phyloP scores from a whole-genome alignment of 768 basidiomycete genomes.

The Boletellus emodensis region DNA sequence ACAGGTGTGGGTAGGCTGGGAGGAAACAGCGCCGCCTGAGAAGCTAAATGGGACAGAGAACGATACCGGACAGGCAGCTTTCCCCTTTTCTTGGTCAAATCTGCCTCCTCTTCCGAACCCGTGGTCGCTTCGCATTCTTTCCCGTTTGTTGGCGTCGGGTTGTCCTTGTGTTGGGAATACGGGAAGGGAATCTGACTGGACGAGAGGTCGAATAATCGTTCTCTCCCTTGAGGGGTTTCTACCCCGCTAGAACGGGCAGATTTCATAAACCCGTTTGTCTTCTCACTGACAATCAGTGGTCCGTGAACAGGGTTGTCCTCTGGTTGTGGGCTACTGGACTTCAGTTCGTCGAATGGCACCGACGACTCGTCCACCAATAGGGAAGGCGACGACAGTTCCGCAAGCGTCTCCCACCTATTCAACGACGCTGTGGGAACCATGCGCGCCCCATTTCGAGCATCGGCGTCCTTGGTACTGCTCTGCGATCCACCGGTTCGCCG shows the following conservation, averaged over 20 bases:
- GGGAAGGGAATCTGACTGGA: slow-evolving; percentile 53
- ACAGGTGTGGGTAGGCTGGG: slow-evolving; percentile 36
- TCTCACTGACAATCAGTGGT: slow-evolving; percentile 11
- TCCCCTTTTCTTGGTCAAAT: slow-evolving; percentile 18
- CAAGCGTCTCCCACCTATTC: slow-evolving; percentile 30
- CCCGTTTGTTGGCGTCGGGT: slow-evolving; percentile 20
- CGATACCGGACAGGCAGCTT: slow-evolving; percentile 32
- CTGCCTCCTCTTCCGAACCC: slow-evolving; percentile 22
- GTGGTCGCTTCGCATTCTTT: slow-evolving; percentile 34
- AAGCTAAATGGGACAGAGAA: slow-evolving; percentile 51
- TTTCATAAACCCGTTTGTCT: slow-evolving; percentile 1
- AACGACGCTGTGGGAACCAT: slow-evolving; percentile 10
- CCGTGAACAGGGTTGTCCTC: background rate
- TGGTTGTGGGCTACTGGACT: slow-evolving; percentile 29
- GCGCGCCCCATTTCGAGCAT: background rate
- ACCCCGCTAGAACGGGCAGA: background rate
- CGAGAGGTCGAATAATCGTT: slow-evolving; percentile 47
- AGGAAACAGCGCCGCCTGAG: slow-evolving; percentile 28
- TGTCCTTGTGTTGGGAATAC: slow-evolving; percentile 43
- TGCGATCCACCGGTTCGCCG: background rate
- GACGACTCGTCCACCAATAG: slow-evolving; percentile 28
- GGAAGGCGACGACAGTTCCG: slow-evolving; percentile 22
- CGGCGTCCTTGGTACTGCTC: background rate
- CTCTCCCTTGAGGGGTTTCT: slow-evolving; percentile 3
- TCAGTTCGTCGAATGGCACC: slow-evolving; percentile 30